Evolutionary conservation across 495 filamentous ascomycete genomes (phyloP).

Genomic region (Hypoxylon trugodes): DNA sequence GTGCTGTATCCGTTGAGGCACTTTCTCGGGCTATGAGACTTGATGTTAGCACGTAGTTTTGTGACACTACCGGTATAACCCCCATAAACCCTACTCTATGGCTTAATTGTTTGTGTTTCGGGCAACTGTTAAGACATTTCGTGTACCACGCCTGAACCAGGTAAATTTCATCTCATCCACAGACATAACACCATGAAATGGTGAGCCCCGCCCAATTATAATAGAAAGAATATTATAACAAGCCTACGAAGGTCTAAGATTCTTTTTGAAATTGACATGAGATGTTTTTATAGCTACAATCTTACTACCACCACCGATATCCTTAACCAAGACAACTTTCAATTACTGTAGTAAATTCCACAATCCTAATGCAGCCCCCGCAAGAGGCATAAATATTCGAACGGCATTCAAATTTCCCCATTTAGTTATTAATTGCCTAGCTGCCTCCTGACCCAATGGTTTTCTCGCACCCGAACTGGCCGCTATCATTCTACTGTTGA

Average conservation of each 20-base stretch:
- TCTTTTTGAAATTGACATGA: too few relatives aligned
- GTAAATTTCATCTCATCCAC: too few relatives aligned
- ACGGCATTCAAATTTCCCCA: conserved; percentile 52
- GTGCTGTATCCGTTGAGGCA: conserved; percentile 25
- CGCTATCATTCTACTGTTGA: conserved; percentile 31
- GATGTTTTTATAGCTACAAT: too few relatives aligned
- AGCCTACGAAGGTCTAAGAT: too few relatives aligned
- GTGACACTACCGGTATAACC: neutral
- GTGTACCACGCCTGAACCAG: too few relatives aligned
- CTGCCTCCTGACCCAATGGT: conserved; percentile 42
- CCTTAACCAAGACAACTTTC: neutral
- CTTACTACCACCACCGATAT: neutral
- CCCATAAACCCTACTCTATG: neutral
- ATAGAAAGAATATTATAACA: too few relatives aligned
- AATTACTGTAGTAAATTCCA: conserved; percentile 42
- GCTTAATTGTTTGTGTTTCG: too few relatives aligned
- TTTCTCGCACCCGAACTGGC: conserved; percentile 42
- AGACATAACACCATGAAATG: too few relatives aligned
- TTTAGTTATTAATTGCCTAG: conserved; percentile 39
- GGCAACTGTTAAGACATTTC: too few relatives aligned
- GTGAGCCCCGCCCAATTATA: too few relatives aligned
- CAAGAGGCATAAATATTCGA: conserved; percentile 49
- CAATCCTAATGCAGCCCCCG: conserved; percentile 45
- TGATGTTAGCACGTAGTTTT: conserved; percentile 18
- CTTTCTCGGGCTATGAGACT: conserved; percentile 29